phyloP scores from a whole-genome alignment of 352 stramenopile species.

The Phytophthora chlamydospora region DNA sequence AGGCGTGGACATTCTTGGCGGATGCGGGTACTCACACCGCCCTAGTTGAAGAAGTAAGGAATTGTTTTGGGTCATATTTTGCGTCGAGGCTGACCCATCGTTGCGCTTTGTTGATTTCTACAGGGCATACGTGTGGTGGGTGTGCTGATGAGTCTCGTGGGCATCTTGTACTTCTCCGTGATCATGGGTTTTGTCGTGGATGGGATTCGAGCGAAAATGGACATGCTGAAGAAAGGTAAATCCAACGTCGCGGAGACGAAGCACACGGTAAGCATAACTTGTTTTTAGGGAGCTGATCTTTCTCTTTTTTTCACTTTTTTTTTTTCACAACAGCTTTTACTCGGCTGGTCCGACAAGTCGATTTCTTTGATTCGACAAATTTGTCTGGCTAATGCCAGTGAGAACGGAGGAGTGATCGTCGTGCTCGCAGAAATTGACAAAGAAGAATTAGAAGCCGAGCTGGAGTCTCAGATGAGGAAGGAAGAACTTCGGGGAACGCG shows the following conservation, averaged over 20 bases:
- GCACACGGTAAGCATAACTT: slow-evolving; percentile 72
- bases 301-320: neutral
- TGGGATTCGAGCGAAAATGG: slow-evolving; percentile 86
- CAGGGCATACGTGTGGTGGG: slow-evolving; percentile 65
- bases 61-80: too few relatives aligned
- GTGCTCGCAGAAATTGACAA: slow-evolving; percentile 80
- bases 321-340: slow-evolving; percentile 57
- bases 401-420: slow-evolving; percentile 82
- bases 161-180: slow-evolving; percentile 89
- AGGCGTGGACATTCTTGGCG: slow-evolving; percentile 69
- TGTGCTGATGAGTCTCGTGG: slow-evolving; percentile 61
- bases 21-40: slow-evolving; percentile 56
- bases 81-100: neutral
- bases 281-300: too few relatives aligned
- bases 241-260: slow-evolving; percentile 78
- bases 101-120: neutral
- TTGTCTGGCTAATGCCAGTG: slow-evolving; percentile 85
- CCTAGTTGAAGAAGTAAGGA: slow-evolving; percentile 38
- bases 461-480: slow-evolving; percentile 61
- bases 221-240: slow-evolving; percentile 89
- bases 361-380: slow-evolving; percentile 89
- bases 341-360: slow-evolving; percentile 90
- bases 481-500: slow-evolving; percentile 74
- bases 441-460: slow-evolving; percentile 74
- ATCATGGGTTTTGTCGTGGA: slow-evolving; percentile 92